phyloP scores from a whole-genome alignment of 176 grass and related monocot genomes.

The Lolium multiflorum region DNA sequence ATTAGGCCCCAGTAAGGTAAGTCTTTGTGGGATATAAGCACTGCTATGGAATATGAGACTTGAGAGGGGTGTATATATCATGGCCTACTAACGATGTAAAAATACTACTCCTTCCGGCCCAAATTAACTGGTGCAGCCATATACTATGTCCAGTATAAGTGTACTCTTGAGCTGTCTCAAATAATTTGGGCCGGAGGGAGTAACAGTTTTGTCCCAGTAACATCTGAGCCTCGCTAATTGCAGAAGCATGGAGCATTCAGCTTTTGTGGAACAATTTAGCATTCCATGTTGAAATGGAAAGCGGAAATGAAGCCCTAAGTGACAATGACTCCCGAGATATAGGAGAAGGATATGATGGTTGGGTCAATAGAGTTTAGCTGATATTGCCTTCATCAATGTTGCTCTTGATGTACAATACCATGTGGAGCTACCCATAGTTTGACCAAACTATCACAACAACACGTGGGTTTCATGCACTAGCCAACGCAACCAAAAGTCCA shows the following conservation, averaged over 20 bases:
- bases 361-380: not conserved
- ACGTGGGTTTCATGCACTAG: no score
- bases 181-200: no score
- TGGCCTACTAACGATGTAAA: not conserved
- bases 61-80: not conserved
- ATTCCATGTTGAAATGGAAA: not conserved
- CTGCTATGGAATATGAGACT: not conserved
- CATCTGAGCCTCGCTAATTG: not conserved
- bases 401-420: slow-evolving; percentile 26
- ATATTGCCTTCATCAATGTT: not conserved
- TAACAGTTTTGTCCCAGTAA: not conserved
- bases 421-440: not conserved
- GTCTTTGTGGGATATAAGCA: not conserved
- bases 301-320: not conserved
- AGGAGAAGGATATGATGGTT: not conserved
- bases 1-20: not conserved
- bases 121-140: no score
- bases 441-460: slow-evolving; percentile 7
- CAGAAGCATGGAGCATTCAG: not conserved
- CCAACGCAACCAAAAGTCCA: no score
- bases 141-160: no score
- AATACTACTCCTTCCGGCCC: no score
- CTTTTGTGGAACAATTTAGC: not conserved
- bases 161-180: no score
- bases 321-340: not conserved